phyloP scores from a whole-genome alignment of 257 asterid genomes.

The Solanum pinnatisectum region DNA sequence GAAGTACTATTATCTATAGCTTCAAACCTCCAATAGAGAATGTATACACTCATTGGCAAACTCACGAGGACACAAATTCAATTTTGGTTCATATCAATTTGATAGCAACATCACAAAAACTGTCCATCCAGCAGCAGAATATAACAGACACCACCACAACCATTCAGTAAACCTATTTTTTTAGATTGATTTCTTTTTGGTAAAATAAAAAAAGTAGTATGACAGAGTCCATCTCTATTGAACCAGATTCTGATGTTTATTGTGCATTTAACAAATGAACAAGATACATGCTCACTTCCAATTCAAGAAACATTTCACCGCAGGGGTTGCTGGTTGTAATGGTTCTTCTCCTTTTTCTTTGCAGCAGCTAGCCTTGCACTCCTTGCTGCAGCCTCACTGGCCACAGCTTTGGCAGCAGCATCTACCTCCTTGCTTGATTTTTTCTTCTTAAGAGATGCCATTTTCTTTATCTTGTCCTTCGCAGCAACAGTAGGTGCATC shows the following conservation, averaged over 20 bases:
- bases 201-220: not conserved
- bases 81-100: not conserved
- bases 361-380: conserved; percentile 81
- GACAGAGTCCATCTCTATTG: not conserved
- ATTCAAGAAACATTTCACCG: conserved; percentile 30
- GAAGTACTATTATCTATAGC: not conserved
- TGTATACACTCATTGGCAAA: not conserved
- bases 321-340: conserved; percentile 85
- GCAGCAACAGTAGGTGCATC: conserved; percentile 46
- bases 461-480: conserved; percentile 71
- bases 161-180: not conserved
- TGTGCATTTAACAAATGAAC: conserved; percentile 1
- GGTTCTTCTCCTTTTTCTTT: conserved; percentile 93
- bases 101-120: not conserved
- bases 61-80: not conserved
- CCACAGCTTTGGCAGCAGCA: conserved; percentile 77
- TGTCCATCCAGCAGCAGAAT: not conserved
- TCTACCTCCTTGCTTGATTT: conserved; percentile 85
- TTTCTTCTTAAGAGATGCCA: conserved; percentile 71
- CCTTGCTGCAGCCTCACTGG: conserved; percentile 92
- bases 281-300: conserved; percentile 1
- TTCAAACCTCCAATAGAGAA: not conserved
- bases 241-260: conserved; percentile 3
- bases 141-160: not conserved
- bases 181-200: not conserved